Base-by-base conservation (phyloP, 805 yeast species). In the Sporopachydermia quercuum region DNA sequence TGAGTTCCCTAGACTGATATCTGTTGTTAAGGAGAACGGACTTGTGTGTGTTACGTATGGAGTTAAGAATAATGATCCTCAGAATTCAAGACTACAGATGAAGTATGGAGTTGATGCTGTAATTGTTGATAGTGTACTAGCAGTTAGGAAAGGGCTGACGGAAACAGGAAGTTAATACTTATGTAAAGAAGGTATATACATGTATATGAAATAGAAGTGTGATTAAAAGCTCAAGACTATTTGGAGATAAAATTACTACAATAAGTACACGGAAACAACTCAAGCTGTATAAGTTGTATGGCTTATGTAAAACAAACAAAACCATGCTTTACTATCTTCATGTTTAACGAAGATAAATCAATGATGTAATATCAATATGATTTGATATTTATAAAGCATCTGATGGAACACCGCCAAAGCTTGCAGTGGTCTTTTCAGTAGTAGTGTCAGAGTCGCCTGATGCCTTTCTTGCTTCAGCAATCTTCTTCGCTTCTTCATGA, bases 71-170 rank as follows among this genome's bases (percentile, higher is more conserved):
- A 89, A 89, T 51, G 76, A 74, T 27, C 95, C 96, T 0, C 85
- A 74, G 42, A 76, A 76, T 45, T 86, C 94, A 18, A 76, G 75
- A 48, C 63, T 81, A 42, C 96, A 89, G 58, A 78, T 89, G 78
- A 76, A 74, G 46, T 87, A 93, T 3, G 97, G 97, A 5, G 95
- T 89, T 8, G 97, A 89, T 65, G 98, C 98, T 0, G 96, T 89
- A n/a, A 89, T 89, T 60, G 96, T 84, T 3, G 97, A 89, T 58
- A 78, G 84, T 41, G 97, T 89, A 2, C 65, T 87, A 51, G 96
- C 95, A 0, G 93, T 87, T n/a, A 68, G 94, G 53, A 79, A 79
- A 49, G 95, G 83, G 4, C 65, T 87, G 45, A 71, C 73, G 4
- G 41, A 16, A 19, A 14, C 18, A 13, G 13, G 8, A 18, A n/a